Evolutionary conservation across 495 filamentous ascomycete genomes (phyloP).

Genomic region (Podospora didyma): DNA sequence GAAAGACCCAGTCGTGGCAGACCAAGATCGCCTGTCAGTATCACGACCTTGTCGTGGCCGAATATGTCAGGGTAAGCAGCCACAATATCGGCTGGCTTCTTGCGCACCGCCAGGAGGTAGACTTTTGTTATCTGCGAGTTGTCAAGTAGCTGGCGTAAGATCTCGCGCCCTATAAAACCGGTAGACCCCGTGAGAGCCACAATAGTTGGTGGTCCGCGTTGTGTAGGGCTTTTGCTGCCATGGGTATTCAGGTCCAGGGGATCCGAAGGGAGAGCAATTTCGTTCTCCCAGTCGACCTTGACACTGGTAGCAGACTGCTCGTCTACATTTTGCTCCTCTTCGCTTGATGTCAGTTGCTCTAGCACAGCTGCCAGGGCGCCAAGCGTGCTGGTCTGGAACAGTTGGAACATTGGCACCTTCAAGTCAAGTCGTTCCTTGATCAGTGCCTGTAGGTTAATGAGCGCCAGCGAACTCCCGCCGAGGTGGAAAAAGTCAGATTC

Average conservation of each 20-base stretch:
- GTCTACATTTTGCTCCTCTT: not conserved
- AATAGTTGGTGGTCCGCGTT: not conserved
- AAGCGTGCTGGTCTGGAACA: conserved; percentile 29
- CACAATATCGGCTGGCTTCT: conserved; percentile 8
- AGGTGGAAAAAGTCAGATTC: conserved; percentile 35
- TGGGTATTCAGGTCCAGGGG: not conserved
- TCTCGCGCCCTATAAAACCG: conserved; percentile 21
- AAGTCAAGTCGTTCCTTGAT: conserved; percentile 12
- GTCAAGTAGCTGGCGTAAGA: conserved; percentile 11
- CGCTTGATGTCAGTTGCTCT: not conserved
- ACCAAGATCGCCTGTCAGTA: conserved; percentile 38
- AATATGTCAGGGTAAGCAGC: conserved; percentile 22
- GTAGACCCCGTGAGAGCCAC: conserved; percentile 32
- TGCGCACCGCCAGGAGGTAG: conserved; percentile 23
- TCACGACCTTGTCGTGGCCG: conserved; percentile 25
- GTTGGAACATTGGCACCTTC: conserved; percentile 11
- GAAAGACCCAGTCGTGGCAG: conserved; percentile 39
- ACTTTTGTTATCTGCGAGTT: conserved; percentile 7
- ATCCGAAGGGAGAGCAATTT: conserved; percentile 13
- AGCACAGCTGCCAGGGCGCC: conserved; percentile 23
- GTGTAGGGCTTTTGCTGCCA: not conserved
- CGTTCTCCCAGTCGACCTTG: conserved; percentile 23
- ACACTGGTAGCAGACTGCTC: not conserved
- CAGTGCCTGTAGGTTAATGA: conserved; percentile 24
- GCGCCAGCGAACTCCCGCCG: conserved; percentile 34